These are phyloP conservation scores for Metarhizium robertsii DNA, from an alignment of 2,329 filamentous ascomycete species.

Conservation along the genomic window DNA sequence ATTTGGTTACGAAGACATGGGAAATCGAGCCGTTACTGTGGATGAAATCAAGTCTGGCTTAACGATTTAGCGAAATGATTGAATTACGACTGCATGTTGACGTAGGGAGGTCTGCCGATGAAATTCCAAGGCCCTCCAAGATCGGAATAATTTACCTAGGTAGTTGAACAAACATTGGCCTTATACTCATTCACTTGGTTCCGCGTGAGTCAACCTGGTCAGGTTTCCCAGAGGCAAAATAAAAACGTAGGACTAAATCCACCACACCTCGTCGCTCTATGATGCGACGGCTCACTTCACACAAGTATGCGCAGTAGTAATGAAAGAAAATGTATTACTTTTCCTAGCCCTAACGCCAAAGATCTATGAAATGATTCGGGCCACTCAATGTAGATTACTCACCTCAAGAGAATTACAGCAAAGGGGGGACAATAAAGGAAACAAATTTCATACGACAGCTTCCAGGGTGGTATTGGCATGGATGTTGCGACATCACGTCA, in stretches of 20 bases:
- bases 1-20: background rate
- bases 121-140: background rate
- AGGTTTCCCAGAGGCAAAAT: too few species aligned
- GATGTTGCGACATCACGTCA: conserved; percentile 4
- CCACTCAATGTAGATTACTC: conserved; percentile 4
- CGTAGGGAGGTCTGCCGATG: background rate
- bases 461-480: background rate
- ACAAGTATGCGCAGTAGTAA: background rate
- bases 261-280: too few species aligned
- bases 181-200: background rate
- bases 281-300: background rate
- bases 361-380: background rate
- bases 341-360: conserved; percentile 4
- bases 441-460: background rate
- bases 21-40: background rate
- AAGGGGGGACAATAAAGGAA: conserved; percentile 6
- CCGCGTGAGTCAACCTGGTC: too few species aligned
- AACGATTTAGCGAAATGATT: background rate
- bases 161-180: background rate
- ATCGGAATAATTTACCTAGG: background rate
- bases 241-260: too few species aligned
- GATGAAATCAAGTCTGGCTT: background rate
- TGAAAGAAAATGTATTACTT: conserved; percentile 2
- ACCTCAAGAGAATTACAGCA: conserved; percentile 1
- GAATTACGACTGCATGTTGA: background rate